Conservation (phyloP, 23 red algal genomes). For the Gracilaria caudata region DNA sequence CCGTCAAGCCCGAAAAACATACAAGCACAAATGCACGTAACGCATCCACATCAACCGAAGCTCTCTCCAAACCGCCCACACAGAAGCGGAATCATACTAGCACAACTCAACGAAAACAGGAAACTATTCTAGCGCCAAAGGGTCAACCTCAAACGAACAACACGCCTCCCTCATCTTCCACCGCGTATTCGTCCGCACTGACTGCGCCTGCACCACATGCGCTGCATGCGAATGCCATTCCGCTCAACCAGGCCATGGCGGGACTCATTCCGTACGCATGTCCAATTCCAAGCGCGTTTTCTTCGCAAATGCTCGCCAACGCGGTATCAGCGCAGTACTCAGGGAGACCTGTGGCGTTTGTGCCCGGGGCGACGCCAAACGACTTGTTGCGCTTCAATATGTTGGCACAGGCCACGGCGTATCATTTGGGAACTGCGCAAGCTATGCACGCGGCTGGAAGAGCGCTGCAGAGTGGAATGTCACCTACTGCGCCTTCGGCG, state of each 20-base stretch:
- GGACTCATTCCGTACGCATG: constrained; percentile 56
- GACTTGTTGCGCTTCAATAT: constrained; percentile 46
- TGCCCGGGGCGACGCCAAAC: constrained; percentile 11
- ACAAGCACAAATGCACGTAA: neutral
- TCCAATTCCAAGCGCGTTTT: constrained; percentile 15
- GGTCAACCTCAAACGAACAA: neutral
- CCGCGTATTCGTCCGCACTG: neutral
- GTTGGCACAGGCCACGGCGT: constrained; percentile 61
- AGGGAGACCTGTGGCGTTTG: constrained; percentile 54
- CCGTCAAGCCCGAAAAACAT: neutral
- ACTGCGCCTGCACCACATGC: neutral
- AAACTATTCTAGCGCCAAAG: too few species aligned
- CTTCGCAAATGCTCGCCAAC: constrained; percentile 24
- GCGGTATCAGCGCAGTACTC: constrained; percentile 20
- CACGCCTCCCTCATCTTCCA: constrained; percentile 9
- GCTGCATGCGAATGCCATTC: neutral
- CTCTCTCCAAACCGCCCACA: neutral
- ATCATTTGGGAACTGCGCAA: constrained; percentile 47
- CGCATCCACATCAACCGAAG: neutral
- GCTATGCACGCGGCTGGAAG: constrained; percentile 23
- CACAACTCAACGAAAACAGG: neutral
- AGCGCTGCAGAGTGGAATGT: constrained; percentile 4
- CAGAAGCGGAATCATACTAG: neutral
- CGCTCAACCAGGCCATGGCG: constrained; percentile 35
- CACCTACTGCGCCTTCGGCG: neutral